Conservation (phyloP, 257 asterid genomes). For the Lavandula angustifolia region DNA sequence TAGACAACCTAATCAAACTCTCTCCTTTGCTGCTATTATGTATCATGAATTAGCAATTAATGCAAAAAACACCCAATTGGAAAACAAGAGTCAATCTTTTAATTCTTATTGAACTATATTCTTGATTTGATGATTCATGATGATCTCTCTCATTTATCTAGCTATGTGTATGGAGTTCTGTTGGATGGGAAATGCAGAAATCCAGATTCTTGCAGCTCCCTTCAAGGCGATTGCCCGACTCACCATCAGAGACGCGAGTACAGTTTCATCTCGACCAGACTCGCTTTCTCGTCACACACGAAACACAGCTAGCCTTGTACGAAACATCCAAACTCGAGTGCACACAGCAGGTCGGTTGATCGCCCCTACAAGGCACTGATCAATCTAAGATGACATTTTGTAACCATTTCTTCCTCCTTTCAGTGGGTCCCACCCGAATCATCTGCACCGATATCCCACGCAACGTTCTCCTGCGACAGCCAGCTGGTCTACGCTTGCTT, state of each 20-base stretch:
- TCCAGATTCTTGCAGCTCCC: conserved; percentile 56
- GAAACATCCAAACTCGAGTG: conserved; percentile 60
- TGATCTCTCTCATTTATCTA: conserved; percentile 13
- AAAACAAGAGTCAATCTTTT: too few relatives aligned
- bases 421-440: conserved; percentile 62
- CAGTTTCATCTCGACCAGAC: conserved; percentile 66
- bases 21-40: background rate
- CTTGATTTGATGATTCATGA: background rate
- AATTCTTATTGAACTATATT: too few relatives aligned
- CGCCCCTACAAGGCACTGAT: background rate
- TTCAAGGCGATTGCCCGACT: conserved; percentile 49
- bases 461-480: conserved; percentile 63
- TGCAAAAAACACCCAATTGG: too few relatives aligned
- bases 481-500: conserved; percentile 55
- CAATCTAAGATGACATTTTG: background rate
- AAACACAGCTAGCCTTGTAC: conserved; percentile 62
- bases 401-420: background rate
- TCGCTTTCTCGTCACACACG: conserved; percentile 65
- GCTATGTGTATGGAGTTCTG: conserved; percentile 64
- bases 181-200: conserved; percentile 60
- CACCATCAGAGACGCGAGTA: conserved; percentile 56
- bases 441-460: conserved; percentile 59
- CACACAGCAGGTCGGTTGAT: conserved; percentile 42
- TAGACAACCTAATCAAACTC: conserved; percentile 13
- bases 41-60: too few relatives aligned